phyloP scores from a whole-genome alignment of 768 basidiomycete genomes.

The Amanita pallidorosea region DNA sequence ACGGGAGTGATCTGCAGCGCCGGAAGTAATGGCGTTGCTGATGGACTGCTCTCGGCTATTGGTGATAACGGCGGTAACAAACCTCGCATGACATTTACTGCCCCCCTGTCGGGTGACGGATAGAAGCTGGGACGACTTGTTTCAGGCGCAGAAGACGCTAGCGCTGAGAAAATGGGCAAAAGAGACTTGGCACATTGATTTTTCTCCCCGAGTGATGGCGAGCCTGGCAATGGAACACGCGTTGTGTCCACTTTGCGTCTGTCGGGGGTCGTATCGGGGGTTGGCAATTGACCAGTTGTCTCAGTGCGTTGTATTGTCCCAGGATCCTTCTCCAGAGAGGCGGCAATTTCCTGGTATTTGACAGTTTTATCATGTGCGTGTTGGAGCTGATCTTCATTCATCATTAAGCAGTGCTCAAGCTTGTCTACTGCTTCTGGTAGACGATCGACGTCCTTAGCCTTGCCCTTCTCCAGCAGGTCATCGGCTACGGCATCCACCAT shows the following conservation, averaged over 20 bases:
- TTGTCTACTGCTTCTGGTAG: slow-evolving; percentile 40
- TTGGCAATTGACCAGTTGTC: background rate
- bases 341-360: background rate
- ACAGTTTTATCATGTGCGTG: background rate
- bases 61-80: background rate
- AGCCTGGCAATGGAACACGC: background rate
- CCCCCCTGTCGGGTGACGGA: background rate
- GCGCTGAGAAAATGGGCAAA: background rate
- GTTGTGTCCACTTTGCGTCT: background rate
- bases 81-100: background rate
- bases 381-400: background rate
- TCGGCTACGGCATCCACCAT: slow-evolving; percentile 54
- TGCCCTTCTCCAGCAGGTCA: slow-evolving; percentile 45
- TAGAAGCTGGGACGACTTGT: background rate
- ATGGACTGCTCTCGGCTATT: background rate
- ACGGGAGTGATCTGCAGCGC: background rate
- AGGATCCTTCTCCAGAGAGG: background rate
- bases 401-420: slow-evolving; percentile 26
- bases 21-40: background rate
- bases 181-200: background rate
- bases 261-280: slow-evolving; percentile 1
- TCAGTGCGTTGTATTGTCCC: background rate
- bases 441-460: slow-evolving; percentile 34
- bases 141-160: background rate
- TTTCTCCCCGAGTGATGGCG: background rate